Evolutionary conservation across 495 filamentous ascomycete species (phyloP).

Genomic region (Hypoxylon fuscum): DNA sequence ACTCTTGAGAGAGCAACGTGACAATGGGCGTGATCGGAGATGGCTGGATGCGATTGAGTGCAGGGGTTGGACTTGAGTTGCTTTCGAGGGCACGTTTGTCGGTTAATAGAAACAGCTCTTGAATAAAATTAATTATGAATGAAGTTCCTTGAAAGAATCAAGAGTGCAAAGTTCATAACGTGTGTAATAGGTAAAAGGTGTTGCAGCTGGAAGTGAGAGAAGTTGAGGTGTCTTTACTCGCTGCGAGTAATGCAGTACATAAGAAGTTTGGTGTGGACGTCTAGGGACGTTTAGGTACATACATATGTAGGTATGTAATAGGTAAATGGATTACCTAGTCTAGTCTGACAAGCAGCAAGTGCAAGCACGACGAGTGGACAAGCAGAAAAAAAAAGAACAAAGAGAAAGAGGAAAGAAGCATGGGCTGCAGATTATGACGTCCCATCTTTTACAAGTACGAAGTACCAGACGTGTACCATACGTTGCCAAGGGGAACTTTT

Average conservation of each 20-base stretch:
- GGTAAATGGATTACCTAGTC: neutral
- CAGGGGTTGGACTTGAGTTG: constrained; percentile 17
- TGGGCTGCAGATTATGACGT: constrained; percentile 28
- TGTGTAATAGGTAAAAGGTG: constrained; percentile 6
- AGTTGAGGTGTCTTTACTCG: too few species aligned
- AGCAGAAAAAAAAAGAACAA: constrained; percentile 2
- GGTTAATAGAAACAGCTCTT: constrained; percentile 11
- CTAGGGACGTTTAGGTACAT: too few species aligned
- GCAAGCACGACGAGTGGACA: too few species aligned
- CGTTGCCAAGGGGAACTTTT: neutral
- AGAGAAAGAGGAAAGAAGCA: constrained; percentile 25
- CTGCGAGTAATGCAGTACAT: constrained; percentile 14
- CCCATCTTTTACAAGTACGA: constrained; percentile 10
- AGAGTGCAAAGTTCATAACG: too few species aligned
- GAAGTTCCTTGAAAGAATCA: neutral
- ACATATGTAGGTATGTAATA: constrained; percentile 4
- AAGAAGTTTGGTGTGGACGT: neutral
- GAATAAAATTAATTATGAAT: constrained; percentile 3
- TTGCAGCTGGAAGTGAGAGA: constrained; percentile 9
- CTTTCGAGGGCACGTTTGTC: constrained; percentile 24
- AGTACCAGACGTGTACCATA: neutral
- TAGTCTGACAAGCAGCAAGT: neutral
- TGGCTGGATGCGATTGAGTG: constrained; percentile 35
- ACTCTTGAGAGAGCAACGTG: constrained; percentile 21
- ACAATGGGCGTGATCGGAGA: constrained; percentile 39